Base-by-base conservation (phyloP, 148 eudicot genomes). In the Rhododendron griersonianum region DNA sequence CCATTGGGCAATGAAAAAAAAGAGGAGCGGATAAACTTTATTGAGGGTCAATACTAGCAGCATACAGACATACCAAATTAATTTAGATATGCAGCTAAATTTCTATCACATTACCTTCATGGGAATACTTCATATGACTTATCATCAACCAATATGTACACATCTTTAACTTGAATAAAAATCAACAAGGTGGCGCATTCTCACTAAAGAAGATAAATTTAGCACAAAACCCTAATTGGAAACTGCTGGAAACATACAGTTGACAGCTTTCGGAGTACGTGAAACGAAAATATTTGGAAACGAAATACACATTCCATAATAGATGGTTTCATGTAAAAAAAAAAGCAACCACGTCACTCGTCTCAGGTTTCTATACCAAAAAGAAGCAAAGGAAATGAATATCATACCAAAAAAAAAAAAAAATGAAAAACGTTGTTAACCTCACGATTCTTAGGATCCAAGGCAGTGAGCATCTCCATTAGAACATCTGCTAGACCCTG, bases 401-500 rank as follows among this genome's bases (percentile, higher is more conserved):
- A 74, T 83, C 25, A 33, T 47, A 47, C 61, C 30, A 30, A 16
- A 16, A 37, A 2, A 59, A 7, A 16, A 1, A 47, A 1, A 23
- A 71, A 28, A 10, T 3, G 0, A 33, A 41, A 83, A 85, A 59
- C 25, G 33, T 18, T 73, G 71, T 69, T 44, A 4, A 94, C 94
- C 94, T 92, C 92, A 25, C 85, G 82, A 86, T 91, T 92, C 57
- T 88, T 89, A 33, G 98, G 96, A 90, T 92, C 95, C 89, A 95
- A 85, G 65, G 96, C 97, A 69, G 88, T 88, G 76, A 95, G 94
- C 93, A 95, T 94, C 82, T 95, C 98, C 89, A 80, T 89, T 57
- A 95, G 84, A 81, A 95, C 92, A 90, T 95, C 96, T 44, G 96
- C 94, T 55, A 93, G 74, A 80, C 96, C 98, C 90, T 94, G 91